Conservation (phyloP, 495 filamentous ascomycete genomes). For the Podospora pseudocomata region DNA sequence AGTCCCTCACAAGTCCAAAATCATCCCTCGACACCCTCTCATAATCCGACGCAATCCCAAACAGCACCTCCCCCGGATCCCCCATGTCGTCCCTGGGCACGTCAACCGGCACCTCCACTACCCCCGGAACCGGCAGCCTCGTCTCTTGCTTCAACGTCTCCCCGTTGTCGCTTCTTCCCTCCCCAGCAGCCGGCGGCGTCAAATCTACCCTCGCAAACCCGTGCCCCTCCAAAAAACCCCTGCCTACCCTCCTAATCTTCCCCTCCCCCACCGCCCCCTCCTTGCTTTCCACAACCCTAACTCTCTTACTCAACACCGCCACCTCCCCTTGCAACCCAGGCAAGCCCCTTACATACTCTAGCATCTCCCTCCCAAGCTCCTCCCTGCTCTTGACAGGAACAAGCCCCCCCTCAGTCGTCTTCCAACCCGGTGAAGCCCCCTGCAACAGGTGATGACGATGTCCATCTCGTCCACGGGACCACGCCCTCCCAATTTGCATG, state of each 20-base stretch:
- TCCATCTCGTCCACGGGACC: neutral
- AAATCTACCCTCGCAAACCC: constrained; percentile 2
- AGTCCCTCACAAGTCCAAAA: neutral
- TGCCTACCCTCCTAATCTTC: neutral
- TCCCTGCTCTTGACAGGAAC: neutral
- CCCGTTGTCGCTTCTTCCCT: neutral
- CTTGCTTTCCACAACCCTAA: neutral
- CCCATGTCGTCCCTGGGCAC: neutral
- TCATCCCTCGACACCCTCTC: neutral
- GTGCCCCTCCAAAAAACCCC: neutral
- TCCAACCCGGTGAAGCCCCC: neutral
- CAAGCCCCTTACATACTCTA: neutral
- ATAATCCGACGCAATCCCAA: constrained; percentile 3
- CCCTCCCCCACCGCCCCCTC: neutral
- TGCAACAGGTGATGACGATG: neutral
- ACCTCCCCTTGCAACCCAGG: neutral
- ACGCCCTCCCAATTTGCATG: neutral
- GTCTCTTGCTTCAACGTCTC: neutral
- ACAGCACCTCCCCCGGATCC: neutral
- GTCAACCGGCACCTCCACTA: neutral
- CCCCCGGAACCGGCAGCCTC: neutral
- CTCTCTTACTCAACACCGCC: neutral
- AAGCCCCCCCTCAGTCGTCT: neutral
- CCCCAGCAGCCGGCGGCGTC: neutral
- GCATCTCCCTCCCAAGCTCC: neutral